Evolutionary conservation across 345 rosid genomes (phyloP).

Genomic region (Moricandia arvensis): DNA sequence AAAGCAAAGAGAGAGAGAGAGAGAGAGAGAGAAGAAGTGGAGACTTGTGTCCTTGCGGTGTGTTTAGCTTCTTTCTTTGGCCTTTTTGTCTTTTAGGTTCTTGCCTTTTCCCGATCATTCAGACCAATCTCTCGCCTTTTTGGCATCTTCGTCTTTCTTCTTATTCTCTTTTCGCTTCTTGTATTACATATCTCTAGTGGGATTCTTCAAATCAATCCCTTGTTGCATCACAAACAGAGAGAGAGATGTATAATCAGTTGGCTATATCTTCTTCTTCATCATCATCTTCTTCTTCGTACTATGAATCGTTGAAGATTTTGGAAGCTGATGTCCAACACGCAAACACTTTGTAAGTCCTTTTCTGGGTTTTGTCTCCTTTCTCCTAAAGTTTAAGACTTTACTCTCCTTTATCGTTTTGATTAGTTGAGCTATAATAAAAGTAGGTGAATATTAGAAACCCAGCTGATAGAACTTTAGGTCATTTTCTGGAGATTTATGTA

Average conservation of each 20-base stretch:
- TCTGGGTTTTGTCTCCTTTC: slow-evolving; percentile 32
- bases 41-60: slow-evolving; percentile 37
- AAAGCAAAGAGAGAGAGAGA: background rate
- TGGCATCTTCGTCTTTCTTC: slow-evolving; percentile 32
- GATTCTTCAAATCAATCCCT: slow-evolving; percentile 2
- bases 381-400: slow-evolving; percentile 20
- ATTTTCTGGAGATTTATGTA: background rate
- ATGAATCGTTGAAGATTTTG: slow-evolving; percentile 73
- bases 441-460: slow-evolving; percentile 18
- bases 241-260: slow-evolving; percentile 37
- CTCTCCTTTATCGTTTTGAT: slow-evolving; percentile 4
- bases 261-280: slow-evolving; percentile 33
- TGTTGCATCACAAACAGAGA: slow-evolving; percentile 13
- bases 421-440: slow-evolving; percentile 27
- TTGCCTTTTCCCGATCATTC: slow-evolving; percentile 37
- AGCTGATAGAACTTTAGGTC: slow-evolving; percentile 9
- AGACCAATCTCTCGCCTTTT: slow-evolving; percentile 35
- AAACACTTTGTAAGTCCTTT: slow-evolving; percentile 64
- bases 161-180: slow-evolving; percentile 14
- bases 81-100: slow-evolving; percentile 33
- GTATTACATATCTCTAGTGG: background rate
- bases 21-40: slow-evolving; percentile 31
- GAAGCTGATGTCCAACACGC: slow-evolving; percentile 93
- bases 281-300: slow-evolving; percentile 44
- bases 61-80: slow-evolving; percentile 18